A percentile compares a stretch with the other conserved stretches of the same genome.
Evolutionary conservation across 345 rosid species (phyloP).

Genomic region (Eutrema heterophyllum): DNA sequence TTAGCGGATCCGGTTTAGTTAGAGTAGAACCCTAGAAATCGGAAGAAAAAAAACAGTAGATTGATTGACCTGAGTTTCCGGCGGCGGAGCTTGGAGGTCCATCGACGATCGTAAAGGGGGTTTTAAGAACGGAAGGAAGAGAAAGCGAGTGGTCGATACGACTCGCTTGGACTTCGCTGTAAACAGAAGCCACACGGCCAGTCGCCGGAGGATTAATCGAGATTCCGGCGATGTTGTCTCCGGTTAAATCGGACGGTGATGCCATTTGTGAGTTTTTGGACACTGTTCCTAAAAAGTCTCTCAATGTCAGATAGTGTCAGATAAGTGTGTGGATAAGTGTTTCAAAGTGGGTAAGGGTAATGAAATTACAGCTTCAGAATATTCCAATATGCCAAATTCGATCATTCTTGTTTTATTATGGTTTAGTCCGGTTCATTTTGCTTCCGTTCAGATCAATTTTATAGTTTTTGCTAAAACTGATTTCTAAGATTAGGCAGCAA

Average conservation of each 20-base stretch:
- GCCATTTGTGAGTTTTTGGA: constrained; percentile 7
- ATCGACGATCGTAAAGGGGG: constrained; percentile 65
- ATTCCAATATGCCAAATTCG: constrained; percentile 19
- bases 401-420: neutral
- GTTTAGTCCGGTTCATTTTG: neutral
- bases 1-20: neutral
- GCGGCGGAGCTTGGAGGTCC: constrained; percentile 89
- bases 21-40: neutral
- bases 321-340: constrained; percentile 23
- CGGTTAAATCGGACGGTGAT: neutral
- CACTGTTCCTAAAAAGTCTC: neutral
- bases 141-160: constrained; percentile 78
- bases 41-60: no score
- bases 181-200: constrained; percentile 55
- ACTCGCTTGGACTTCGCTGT: constrained; percentile 78
- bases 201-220: constrained; percentile 7
- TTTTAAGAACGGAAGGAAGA: constrained; percentile 71
- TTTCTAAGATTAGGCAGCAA: neutral
- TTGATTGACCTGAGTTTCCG: constrained; percentile 68
- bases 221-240: constrained; percentile 32
- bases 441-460: neutral
- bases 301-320: constrained; percentile 16
- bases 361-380: neutral
- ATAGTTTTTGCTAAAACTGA: neutral
- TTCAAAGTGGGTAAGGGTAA: neutral